phyloP scores from a whole-genome alignment of 805 yeast species.

The Sugiyamaella valdiviana region DNA sequence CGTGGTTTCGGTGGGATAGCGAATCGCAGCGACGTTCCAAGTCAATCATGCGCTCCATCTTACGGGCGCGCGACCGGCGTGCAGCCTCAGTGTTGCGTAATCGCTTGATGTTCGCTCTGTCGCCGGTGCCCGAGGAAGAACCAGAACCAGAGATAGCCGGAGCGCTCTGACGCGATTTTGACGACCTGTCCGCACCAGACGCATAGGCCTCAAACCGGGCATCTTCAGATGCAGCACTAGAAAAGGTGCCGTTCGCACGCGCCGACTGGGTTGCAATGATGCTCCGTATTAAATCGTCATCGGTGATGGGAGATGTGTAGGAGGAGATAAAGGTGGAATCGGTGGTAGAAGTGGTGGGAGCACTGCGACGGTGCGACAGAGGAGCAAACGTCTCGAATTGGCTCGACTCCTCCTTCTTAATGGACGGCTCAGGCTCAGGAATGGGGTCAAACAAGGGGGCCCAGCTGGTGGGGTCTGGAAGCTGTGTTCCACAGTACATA shows the following conservation, averaged over 20 bases:
- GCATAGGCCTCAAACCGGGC: neutral
- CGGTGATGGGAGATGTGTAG: neutral
- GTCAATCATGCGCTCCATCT: conserved; percentile 84
- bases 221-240: neutral
- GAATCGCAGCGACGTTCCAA: conserved; percentile 74
- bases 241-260: neutral
- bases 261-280: neutral
- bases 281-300: neutral
- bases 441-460: conserved; percentile 1
- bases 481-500: neutral
- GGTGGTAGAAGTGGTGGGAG: neutral
- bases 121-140: neutral
- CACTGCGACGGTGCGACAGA: too few relatives aligned
- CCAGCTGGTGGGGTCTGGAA: conserved; percentile 3
- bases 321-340: neutral
- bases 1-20: conserved; percentile 35
- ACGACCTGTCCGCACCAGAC: neutral
- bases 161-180: conserved; percentile 4
- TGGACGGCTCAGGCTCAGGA: neutral
- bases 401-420: neutral
- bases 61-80: conserved; percentile 86
- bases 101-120: conserved; percentile 64
- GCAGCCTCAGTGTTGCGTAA: conserved; percentile 88
- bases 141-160: neutral
- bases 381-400: too few relatives aligned